Base-by-base conservation (phyloP, 2,329 filamentous ascomycete species). In the Stagonosporopsis vannaccii region DNA sequence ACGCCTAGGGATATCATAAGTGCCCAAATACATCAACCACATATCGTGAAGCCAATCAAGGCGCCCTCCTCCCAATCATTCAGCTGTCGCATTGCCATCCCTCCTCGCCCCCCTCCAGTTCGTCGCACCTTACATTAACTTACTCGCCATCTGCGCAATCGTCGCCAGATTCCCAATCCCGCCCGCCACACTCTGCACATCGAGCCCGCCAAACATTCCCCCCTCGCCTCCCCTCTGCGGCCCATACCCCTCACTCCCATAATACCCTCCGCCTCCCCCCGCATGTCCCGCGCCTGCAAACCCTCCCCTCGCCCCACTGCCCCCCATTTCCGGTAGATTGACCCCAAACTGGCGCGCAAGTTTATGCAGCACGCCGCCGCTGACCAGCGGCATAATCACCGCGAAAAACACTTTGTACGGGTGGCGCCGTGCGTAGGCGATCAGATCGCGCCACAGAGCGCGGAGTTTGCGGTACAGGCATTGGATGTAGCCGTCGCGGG, bases 371-470 rank as follows among this genome's bases (percentile, higher is more conserved):
- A 91, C 89, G 28, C 94, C 94, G 47, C 91, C 91, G 1, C 89
- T 92, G 68, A 97, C 80, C 55, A 98, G 83, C 9, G 94, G 94
- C 84, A 97, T 87, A 68, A 97, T 84, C 60, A 97, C 89, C 60
- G 92, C 85, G 80, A 97, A 90, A 80, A 97, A 90, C 43, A 96
- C 90, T 79, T 96, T 96, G 72, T 92, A 79, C 0, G 93, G 94
- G 78, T 97, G 89, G 33, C 87, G 84, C 73, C 91, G 89, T 68
- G 91, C 90, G 78, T 94, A 96, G 74, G 88, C 85, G 74, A 89
- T 82, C 8, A 97, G 86, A 73, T 96, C 88, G 69, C 90, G 89
- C 54, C 97, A 79, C 60, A 97, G 85, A 39, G 89, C 87, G 72
- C 89, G 89, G 58, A 97, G 85, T 69, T 91, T 89, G 75, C 86